phyloP scores from a whole-genome alignment of 345 rosid species.

The Cardamine chenopodiifolia region DNA sequence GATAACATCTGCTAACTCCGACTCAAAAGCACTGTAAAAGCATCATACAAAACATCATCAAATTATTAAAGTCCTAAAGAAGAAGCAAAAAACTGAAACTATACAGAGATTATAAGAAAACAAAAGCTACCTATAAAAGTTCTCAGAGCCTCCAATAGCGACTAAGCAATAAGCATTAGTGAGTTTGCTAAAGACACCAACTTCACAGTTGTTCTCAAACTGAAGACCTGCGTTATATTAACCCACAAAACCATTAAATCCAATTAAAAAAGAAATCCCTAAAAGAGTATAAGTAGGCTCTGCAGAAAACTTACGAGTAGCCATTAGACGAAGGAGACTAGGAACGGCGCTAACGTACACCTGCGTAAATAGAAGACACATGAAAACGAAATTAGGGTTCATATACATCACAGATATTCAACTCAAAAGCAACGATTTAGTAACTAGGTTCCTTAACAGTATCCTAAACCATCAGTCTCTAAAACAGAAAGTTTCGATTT shows the following conservation, averaged over 20 bases:
- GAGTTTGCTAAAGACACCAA: slow-evolving; percentile 85
- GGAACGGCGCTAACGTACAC: slow-evolving; percentile 3
- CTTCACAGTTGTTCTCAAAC: slow-evolving; percentile 84
- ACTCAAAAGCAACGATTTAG: neutral
- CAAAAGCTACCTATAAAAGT: slow-evolving; percentile 65
- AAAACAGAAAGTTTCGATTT: neutral
- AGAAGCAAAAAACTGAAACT: neutral
- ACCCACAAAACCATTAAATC: neutral
- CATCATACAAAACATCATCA: slow-evolving; percentile 2
- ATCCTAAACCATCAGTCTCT: neutral
- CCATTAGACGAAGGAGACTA: slow-evolving; percentile 21
- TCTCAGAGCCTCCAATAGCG: slow-evolving; percentile 70
- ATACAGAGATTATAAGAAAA: neutral
- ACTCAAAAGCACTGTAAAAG: slow-evolving; percentile 68
- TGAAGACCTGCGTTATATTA: slow-evolving; percentile 57
- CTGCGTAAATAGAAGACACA: neutral
- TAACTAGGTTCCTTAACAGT: neutral
- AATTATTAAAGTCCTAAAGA: neutral
- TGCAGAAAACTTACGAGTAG: slow-evolving; percentile 36
- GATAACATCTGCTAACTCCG: slow-evolving; percentile 77
- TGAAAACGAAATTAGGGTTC: slow-evolving; percentile 16
- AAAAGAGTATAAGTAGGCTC: neutral
- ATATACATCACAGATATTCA: neutral
- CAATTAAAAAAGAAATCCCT: too few relatives aligned
- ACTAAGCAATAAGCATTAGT: slow-evolving; percentile 92